phyloP scores from a whole-genome alignment of 768 basidiomycete species.

The Hirschioporus abietinus region DNA sequence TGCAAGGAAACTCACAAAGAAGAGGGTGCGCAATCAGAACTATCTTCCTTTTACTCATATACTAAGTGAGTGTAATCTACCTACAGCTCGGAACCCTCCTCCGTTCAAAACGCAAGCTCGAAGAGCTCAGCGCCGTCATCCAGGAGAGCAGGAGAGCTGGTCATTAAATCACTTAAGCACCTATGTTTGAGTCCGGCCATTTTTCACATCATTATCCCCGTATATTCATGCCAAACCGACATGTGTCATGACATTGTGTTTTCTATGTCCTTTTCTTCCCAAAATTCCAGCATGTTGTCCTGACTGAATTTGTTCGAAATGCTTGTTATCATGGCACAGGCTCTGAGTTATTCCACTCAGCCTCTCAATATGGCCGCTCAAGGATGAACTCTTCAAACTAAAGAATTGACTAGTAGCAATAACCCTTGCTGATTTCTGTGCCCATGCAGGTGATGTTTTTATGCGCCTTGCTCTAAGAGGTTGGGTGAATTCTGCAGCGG shows the following conservation, averaged over 20 bases:
- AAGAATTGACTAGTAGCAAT: no score
- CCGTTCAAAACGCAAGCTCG: conserved; percentile 98
- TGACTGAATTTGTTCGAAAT: background rate
- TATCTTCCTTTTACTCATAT: background rate
- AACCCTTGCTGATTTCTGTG: no score
- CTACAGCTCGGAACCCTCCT: conserved; percentile 90
- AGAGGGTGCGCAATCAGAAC: conserved; percentile 61
- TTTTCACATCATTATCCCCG: background rate
- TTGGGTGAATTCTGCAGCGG: no score
- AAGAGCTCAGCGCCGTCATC: conserved; percentile 90
- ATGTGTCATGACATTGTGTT: background rate
- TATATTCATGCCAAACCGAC: background rate
- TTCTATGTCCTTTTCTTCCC: background rate
- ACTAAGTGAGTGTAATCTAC: background rate
- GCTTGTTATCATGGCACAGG: background rate
- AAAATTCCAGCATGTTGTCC: background rate
- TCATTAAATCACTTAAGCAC: conserved; percentile 28
- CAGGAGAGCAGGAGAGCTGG: conserved; percentile 82
- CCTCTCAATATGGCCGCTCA: no score
- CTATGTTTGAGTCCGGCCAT: background rate
- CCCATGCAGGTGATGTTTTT: no score
- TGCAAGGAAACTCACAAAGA: conserved; percentile 98
- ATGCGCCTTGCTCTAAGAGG: no score
- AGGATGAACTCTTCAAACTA: no score
- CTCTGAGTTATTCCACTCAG: no score